Evolutionary conservation across 805 yeast genomes (phyloP), one percentile per base, ranked within the genome.

Genomic region (Barnettozyma populi): DNA sequence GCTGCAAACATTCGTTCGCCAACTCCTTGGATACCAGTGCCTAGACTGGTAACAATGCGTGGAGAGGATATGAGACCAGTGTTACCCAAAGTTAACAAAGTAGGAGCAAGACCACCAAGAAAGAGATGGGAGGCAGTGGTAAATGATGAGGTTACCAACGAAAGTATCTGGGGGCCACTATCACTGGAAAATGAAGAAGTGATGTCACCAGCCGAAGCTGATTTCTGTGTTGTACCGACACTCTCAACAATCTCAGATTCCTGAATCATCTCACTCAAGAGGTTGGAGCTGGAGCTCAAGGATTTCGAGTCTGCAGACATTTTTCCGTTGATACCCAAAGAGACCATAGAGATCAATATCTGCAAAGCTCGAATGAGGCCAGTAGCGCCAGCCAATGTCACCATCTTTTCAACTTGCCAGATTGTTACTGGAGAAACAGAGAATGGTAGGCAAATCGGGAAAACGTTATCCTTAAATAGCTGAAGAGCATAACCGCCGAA

Each of bases 21-120:
- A 2, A 41, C 23, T 14, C 49, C 29, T 9, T 16, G 27, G n/a
- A 50, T 19, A 27, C 36, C 37, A 19, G 46, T 45, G 31, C 20
- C 41, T 29, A 25, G 43, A 36, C 32, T 38, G 1, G n/a, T n/a
- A 10, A 34, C 27, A 13, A 38, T 25, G 9, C 43, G 32, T n/a
- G 48, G 42, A 0, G 31, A 23, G 11, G 55, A 42, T 7, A 51
- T 37, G 5, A 51, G 32, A 47, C 54, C 53, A 16, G 35, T 6
- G 40, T 49, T 47, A 7, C 39, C 48, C 18, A 46, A 8, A n/a
- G 49, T 29, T 20, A 46, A 31, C 29, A 46, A 19, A 16, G 10
- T 29, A 6, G 49, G 49, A 7, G 34, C 31, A 4, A 46, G 11
- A 3, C 27, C 23, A 5, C 37, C 18, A 3, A 29, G 34, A 7